Evolutionary conservation across 495 filamentous ascomycete genomes (phyloP).

Genomic region (Aspergillus ostianus): DNA sequence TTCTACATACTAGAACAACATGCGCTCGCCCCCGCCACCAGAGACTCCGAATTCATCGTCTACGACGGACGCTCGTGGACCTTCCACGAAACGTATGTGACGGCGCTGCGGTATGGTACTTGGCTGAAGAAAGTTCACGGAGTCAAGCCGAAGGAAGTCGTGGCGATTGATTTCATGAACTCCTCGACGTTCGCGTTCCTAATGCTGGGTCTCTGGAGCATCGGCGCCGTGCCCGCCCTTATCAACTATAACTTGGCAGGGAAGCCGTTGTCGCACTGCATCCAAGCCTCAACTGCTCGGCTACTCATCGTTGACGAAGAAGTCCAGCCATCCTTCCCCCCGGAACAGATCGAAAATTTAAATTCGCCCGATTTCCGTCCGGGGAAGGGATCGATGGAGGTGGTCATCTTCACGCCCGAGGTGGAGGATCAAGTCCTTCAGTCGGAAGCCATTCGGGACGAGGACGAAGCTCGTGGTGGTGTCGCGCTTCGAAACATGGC

Average conservation of each 20-base stretch:
- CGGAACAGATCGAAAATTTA: slow-evolving; percentile 45
- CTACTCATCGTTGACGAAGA: slow-evolving; percentile 76
- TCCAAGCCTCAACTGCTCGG: slow-evolving; percentile 66
- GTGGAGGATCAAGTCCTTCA: slow-evolving; percentile 60
- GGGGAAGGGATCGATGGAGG: slow-evolving; percentile 52
- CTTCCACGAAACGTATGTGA: slow-evolving; percentile 77
- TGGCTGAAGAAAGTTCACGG: slow-evolving; percentile 74
- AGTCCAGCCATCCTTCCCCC: slow-evolving; percentile 50
- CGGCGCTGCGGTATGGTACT: slow-evolving; percentile 70
- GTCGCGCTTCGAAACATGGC: slow-evolving; percentile 57
- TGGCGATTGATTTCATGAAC: slow-evolving; percentile 89
- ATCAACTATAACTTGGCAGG: slow-evolving; percentile 90
- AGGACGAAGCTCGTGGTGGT: slow-evolving; percentile 58
- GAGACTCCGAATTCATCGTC: slow-evolving; percentile 62
- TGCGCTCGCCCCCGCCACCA: slow-evolving; percentile 57
- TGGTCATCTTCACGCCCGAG: slow-evolving; percentile 61
- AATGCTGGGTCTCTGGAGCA: slow-evolving; percentile 81
- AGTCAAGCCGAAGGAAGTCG: slow-evolving; percentile 73
- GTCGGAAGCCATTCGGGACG: slow-evolving; percentile 57
- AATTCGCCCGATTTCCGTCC: slow-evolving; percentile 42
- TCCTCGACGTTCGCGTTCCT: slow-evolving; percentile 79
- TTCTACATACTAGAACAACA: slow-evolving; percentile 79
- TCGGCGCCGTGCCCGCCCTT: slow-evolving; percentile 87
- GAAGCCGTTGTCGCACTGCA: slow-evolving; percentile 74
- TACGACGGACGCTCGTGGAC: slow-evolving; percentile 76